Evolutionary conservation across 148 eudicot species (phyloP).

Genomic region (Polygonum maritimum): DNA sequence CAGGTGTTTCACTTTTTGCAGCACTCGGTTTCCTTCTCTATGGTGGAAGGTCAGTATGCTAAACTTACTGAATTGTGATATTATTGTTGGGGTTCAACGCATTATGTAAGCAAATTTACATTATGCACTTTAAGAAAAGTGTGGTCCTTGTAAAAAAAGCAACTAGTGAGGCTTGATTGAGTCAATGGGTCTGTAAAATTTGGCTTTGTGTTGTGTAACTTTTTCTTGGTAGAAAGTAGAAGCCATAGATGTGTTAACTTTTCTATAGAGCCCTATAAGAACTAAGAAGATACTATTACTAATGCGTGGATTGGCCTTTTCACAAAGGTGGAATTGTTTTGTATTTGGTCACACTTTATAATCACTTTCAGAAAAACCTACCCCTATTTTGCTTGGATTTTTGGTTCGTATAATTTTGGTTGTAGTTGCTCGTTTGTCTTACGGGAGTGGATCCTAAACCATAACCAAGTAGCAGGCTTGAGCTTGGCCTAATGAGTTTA

Average conservation of each 20-base stretch:
- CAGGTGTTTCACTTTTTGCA: constrained; percentile 87
- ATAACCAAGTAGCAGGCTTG: neutral
- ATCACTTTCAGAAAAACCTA: too few relatives aligned
- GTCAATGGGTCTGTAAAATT: neutral
- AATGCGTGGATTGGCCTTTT: neutral
- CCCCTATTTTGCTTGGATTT: neutral
- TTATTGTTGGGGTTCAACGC: neutral
- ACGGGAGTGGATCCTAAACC: neutral
- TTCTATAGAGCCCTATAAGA: too few relatives aligned
- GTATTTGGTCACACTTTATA: too few relatives aligned
- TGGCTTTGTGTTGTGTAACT: neutral
- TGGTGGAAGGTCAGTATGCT: constrained; percentile 67
- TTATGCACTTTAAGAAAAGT: too few relatives aligned
- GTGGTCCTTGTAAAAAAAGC: too few relatives aligned
- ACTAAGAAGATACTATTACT: too few relatives aligned
- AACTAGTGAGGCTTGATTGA: neutral
- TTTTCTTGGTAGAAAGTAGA: neutral
- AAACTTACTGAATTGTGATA: neutral
- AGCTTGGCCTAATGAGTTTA: neutral
- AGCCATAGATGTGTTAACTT: too few relatives aligned
- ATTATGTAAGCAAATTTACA: neutral
- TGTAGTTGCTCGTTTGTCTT: too few relatives aligned
- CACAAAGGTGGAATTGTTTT: neutral
- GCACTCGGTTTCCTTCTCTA: constrained; percentile 90
- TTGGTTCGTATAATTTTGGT: neutral